A percentile compares a stretch with the other conserved stretches of the same genome.
Evolutionary conservation across 805 yeast genomes (phyloP).

Genomic region (Ogataea ramenticola): DNA sequence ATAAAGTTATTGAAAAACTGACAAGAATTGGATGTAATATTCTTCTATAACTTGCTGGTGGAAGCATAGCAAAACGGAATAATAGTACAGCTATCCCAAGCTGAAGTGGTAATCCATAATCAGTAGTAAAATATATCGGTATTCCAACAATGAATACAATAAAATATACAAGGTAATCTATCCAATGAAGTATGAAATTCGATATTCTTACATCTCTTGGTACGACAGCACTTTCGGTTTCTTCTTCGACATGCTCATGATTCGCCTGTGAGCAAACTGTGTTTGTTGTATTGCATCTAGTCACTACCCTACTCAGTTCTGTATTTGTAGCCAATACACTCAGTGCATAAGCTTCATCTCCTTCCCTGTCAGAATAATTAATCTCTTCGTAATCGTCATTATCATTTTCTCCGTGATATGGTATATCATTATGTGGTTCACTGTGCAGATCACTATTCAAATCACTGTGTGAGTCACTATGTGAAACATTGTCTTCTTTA

Average conservation of each 20-base stretch:
- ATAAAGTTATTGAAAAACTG: conserved; percentile 55
- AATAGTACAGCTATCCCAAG: conserved; percentile 51
- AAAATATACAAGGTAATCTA: conserved; percentile 49
- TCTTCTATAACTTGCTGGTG: conserved; percentile 41
- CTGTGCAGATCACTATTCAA: too few species aligned
- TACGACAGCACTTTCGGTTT: not conserved
- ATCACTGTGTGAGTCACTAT: too few species aligned
- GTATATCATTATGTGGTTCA: too few species aligned
- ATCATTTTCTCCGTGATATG: not conserved
- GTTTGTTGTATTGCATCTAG: conserved; percentile 2
- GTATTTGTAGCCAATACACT: conserved; percentile 14
- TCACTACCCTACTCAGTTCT: conserved; percentile 9
- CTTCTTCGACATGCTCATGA: not conserved
- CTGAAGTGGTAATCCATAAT: conserved; percentile 56
- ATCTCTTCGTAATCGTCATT: conserved; percentile 1
- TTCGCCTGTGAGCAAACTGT: not conserved
- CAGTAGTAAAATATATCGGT: conserved; percentile 52
- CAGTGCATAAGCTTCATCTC: conserved; percentile 24
- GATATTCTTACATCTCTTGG: not conserved
- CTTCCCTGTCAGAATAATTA: not conserved
- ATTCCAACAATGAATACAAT: conserved; percentile 45
- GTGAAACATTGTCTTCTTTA: too few species aligned
- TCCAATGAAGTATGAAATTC: conserved; percentile 23
- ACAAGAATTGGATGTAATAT: conserved; percentile 67
- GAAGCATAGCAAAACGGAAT: conserved; percentile 39